phyloP scores from a whole-genome alignment of 305 asterid species.

The Stenogyne calaminthoides region DNA sequence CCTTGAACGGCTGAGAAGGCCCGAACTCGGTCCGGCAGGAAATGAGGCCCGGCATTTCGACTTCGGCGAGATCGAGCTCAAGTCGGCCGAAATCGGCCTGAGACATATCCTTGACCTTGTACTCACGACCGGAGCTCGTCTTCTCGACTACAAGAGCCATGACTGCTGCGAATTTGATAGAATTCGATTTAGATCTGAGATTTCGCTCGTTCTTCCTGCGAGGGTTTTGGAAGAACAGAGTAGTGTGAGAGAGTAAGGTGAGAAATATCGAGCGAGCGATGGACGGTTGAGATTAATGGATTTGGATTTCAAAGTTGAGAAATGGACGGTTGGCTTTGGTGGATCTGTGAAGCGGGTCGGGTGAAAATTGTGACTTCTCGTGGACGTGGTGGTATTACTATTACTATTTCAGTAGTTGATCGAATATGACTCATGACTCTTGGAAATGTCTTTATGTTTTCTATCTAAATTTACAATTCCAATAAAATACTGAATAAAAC shows the following conservation, averaged over 20 bases:
- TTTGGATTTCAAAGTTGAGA: neutral
- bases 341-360: slow-evolving; percentile 32
- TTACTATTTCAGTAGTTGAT: neutral
- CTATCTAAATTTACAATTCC: neutral
- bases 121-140: slow-evolving; percentile 23
- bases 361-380: neutral
- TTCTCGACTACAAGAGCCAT: slow-evolving; percentile 35
- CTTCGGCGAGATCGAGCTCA: slow-evolving; percentile 18
- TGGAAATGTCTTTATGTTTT: neutral
- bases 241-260: neutral
- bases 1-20: slow-evolving; percentile 38
- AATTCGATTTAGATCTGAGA: slow-evolving; percentile 15
- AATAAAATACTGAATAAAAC: neutral
- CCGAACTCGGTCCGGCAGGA: slow-evolving; percentile 30
- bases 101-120: slow-evolving; percentile 25
- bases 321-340: slow-evolving; percentile 18
- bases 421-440: neutral
- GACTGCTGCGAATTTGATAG: neutral
- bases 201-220: slow-evolving; percentile 25
- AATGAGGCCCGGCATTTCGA: slow-evolving; percentile 25
- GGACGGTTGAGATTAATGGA: slow-evolving; percentile 32
- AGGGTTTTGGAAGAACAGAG: slow-evolving; percentile 19
- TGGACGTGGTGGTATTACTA: neutral
- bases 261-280: slow-evolving; percentile 16
- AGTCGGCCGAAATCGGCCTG: slow-evolving; percentile 26